Evolutionary conservation across 768 basidiomycete genomes (phyloP), one percentile per base, ranked within the genome.

Genomic region (Piloderma croceum): DNA sequence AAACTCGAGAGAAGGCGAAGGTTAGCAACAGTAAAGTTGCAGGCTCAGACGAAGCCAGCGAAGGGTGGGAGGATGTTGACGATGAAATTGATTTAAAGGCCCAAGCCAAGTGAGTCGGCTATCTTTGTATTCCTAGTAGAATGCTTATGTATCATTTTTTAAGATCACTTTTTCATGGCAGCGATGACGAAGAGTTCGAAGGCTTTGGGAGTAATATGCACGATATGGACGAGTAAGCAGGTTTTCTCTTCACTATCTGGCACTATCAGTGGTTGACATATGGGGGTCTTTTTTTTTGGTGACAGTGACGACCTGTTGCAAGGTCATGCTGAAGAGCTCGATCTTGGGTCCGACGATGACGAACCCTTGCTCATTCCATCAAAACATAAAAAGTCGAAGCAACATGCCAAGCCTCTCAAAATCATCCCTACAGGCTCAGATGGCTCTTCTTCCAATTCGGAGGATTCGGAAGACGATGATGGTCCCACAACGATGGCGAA

Each of bases 401-500:
- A 77, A 46, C 57, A 62, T 40, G 66, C 69, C 43, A 66, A 66
- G 6, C 72, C 73, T 2, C 32, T 51, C 18, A 75, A 73, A 57
- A 70, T 74, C 24, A 70, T 76, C 24, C 71, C 74, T 3, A 72
- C 71, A 7, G 64, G 60, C 3, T 74, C 73, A 27, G 75, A 76
- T 38, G 70, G 59, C 24, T 72, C 73, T 6, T 69, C 72, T 13
- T 64, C 68, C 31, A 68, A 69, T 7, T 69, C 69, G 5, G 71
- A 63, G 6, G 68, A 67, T 10, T 72, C 71, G n/a, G 68, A 70
- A 34, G 71, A 69, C 6, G 73, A 72, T 32, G 65, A 59, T 9
- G 72, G 57, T 10, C 82, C 68, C 38, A 62, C 81, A 24, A 91
- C 88, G 6, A 79, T 79, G 63, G 75, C 74, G 19, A 91, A 90